Evolutionary conservation across 2,329 filamentous ascomycete genomes (phyloP), one percentile per base, ranked within the genome.

Genomic region (Neophaeococcomyces aloes): DNA sequence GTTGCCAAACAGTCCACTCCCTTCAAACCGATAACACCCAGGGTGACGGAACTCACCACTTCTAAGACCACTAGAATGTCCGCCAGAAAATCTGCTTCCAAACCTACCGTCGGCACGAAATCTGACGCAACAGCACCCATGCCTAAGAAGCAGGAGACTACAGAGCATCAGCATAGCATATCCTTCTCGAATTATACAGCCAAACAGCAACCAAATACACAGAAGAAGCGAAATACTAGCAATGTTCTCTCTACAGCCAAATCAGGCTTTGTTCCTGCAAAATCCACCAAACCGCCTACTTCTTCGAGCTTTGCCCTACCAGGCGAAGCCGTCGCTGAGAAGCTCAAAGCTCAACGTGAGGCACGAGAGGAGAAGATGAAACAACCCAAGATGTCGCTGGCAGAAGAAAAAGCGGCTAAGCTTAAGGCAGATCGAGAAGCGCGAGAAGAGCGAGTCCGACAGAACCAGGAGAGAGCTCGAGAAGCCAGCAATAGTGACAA

Each of bases 261-360:
- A 62, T 52, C 59, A 66, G 55, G 65, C 59, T 45, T 76, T 69
- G 51, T 70, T 61, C 19, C 67, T 60, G 7, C 69, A 64, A 75
- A 71, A 51, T 74, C 71, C 1, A 61, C 60, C 17, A 74, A 71
- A 50, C 61, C 70, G 11, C 68, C 68, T 1, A 75, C 72, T 0
- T 65, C 58, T 39, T 56, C 71, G 6, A 69, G 61, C 3, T 76
- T 76, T 53, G 61, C 67, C 36, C 62, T 76, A 0, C 71, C 72
- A 1, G 72, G 72, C 13, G 71, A 75, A 49, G 68, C 64, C 11
- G 61, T 74, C 3, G 70, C 72, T 2, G 70, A 70, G 3, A 73
- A 69, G 50, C 57, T 74, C n/a, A 73, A 68, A 53, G 70, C 67
- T 5, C 63, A 68, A 17, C 64, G 66, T 36, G 69, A 73, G 47